phyloP scores from a whole-genome alignment of 2,329 filamentous ascomycete genomes.

The Fusarium musae region DNA sequence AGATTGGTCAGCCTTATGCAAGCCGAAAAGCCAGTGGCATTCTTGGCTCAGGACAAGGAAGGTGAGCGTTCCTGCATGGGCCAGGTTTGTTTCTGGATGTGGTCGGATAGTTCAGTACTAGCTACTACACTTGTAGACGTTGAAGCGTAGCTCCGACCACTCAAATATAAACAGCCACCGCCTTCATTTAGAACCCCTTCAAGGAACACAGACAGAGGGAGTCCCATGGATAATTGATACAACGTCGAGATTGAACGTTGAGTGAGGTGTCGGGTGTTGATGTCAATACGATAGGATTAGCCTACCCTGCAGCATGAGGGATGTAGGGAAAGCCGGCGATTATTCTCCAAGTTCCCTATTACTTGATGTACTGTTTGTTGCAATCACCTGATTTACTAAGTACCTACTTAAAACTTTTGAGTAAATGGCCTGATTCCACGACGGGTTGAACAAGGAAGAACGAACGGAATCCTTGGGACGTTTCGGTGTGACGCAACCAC shows the following conservation, averaged over 20 bases:
- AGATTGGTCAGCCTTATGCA: conserved; percentile 22
- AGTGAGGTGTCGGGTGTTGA: not conserved
- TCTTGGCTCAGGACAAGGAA: conserved; percentile 10
- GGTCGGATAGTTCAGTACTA: not conserved
- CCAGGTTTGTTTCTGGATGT: not conserved
- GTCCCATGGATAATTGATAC: not conserved
- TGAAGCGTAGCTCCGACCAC: not conserved
- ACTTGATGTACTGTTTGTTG: not conserved
- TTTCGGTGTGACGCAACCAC: conserved; percentile 25
- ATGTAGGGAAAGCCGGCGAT: not conserved
- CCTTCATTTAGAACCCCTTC: not conserved
- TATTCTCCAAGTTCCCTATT: not conserved
- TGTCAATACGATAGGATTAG: too few species aligned
- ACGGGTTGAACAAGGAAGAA: not conserved
- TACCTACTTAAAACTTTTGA: not conserved
- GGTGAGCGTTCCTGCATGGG: conserved; percentile 26
- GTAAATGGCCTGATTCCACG: not conserved
- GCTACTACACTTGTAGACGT: not conserved
- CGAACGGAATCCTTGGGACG: not conserved
- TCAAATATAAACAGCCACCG: not conserved
- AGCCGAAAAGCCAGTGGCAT: not conserved
- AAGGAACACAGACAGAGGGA: not conserved
- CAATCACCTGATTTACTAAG: not conserved
- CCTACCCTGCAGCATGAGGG: not conserved
- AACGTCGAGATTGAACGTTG: not conserved